Percentiles rank a stretch among this genome's conserved stretches.
Conservation (phyloP, 1,139 yeast species). For the Lodderomyces jiufengensis region DNA sequence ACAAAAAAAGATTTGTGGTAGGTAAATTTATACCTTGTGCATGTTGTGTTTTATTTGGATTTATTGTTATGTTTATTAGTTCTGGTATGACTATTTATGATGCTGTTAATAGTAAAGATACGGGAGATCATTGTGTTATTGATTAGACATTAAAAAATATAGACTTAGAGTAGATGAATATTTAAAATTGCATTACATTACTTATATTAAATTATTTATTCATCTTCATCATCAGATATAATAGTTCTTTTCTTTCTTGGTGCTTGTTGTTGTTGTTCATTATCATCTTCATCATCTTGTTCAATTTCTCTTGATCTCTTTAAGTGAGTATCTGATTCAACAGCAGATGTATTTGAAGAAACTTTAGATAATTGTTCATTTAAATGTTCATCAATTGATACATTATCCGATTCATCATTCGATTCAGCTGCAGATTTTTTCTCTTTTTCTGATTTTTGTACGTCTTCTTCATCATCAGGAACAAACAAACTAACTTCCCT, state of each 20-base stretch:
- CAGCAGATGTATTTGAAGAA: conserved; percentile 13
- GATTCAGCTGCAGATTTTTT: neutral
- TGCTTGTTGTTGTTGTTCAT: conserved; percentile 9
- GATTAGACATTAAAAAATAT: conserved; percentile 18
- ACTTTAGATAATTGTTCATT: conserved; percentile 1
- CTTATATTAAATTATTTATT: no score
- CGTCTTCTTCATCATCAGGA: conserved; percentile 15
- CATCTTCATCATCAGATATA: conserved; percentile 28
- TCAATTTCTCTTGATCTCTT: conserved; percentile 3
- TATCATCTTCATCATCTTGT: conserved; percentile 11
- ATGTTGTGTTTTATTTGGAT: conserved; percentile 67
- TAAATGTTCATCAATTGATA: neutral
- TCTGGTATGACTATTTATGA: conserved; percentile 61
- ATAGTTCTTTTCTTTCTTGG: conserved; percentile 15
- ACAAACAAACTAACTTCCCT: conserved; percentile 19
- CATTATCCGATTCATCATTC: conserved; percentile 7
- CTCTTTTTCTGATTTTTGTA: no score
- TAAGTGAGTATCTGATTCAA: conserved; percentile 9
- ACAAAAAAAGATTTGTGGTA: conserved; percentile 27
- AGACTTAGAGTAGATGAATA: neutral
- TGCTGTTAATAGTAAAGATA: conserved; percentile 17
- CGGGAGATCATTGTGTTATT: conserved; percentile 35
- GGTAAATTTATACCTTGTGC: conserved; percentile 49
- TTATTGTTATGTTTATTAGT: conserved; percentile 72
- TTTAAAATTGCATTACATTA: no score